Evolutionary conservation across 1,139 yeast genomes (phyloP).

Genomic region (Saccharomyces hybrid): DNA sequence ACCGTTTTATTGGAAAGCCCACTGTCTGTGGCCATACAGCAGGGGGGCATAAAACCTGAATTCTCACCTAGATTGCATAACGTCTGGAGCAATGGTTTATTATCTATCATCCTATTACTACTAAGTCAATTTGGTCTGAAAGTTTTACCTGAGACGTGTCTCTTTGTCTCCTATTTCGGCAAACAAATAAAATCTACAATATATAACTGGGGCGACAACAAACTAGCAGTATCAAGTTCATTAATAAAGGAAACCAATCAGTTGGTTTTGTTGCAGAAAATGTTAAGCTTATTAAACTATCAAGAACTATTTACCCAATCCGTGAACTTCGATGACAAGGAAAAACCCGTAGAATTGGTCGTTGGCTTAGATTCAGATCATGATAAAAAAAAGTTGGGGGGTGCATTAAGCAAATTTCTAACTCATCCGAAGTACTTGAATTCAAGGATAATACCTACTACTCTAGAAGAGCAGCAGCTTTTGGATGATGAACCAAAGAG

Average conservation of each 20-base stretch:
- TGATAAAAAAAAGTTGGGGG: slow-evolving; percentile 50
- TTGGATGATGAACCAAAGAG: slow-evolving; percentile 42
- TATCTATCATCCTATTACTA: slow-evolving; percentile 58
- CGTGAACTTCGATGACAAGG: slow-evolving; percentile 18
- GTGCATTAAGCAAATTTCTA: slow-evolving; percentile 58
- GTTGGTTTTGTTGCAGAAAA: slow-evolving; percentile 56
- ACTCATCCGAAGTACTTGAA: slow-evolving; percentile 82
- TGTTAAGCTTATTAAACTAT: slow-evolving; percentile 45
- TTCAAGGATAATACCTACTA: slow-evolving; percentile 58
- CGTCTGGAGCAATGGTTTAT: slow-evolving; percentile 75
- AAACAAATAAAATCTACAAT: slow-evolving; percentile 61
- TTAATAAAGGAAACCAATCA: slow-evolving; percentile 74
- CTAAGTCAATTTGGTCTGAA: slow-evolving; percentile 57
- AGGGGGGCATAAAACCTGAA: slow-evolving; percentile 53
- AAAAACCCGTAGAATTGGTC: slow-evolving; percentile 33
- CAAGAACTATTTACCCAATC: slow-evolving; percentile 35
- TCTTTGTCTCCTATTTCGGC: slow-evolving; percentile 56
- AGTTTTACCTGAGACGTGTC: slow-evolving; percentile 57
- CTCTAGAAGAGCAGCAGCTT: slow-evolving; percentile 54
- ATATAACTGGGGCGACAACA: slow-evolving; percentile 61
- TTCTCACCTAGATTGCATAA: slow-evolving; percentile 51
- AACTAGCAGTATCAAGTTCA: slow-evolving; percentile 55
- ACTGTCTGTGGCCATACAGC: slow-evolving; percentile 57
- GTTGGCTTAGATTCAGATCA: slow-evolving; percentile 57
- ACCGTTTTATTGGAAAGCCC: slow-evolving; percentile 69